Conservation (phyloP, 352 stramenopile species). For the Phytophthora aleatoria region DNA sequence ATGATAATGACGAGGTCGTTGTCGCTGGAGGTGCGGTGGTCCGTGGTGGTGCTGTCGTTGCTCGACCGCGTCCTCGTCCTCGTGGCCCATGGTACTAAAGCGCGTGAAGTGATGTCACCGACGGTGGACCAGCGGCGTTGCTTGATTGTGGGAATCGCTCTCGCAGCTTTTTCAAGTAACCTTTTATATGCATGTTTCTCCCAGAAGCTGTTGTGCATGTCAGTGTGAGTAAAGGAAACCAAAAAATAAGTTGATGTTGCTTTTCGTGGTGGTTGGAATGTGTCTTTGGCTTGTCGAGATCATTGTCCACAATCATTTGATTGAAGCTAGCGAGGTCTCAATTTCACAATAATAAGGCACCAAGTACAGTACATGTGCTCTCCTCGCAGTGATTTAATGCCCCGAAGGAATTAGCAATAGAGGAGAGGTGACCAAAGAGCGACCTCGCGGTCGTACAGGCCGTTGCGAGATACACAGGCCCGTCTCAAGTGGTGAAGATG, state of each 20-base stretch:
- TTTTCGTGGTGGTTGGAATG: too few relatives aligned
- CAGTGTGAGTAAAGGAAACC: slow-evolving; percentile 11
- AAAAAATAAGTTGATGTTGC: neutral
- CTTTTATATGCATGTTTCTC: neutral
- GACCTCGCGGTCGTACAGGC: too few relatives aligned
- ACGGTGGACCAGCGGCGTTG: neutral
- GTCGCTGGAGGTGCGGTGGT: slow-evolving; percentile 23
- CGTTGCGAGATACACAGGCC: too few relatives aligned
- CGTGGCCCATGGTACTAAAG: slow-evolving; percentile 13
- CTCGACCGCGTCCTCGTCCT: slow-evolving; percentile 15
- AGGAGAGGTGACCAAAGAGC: too few relatives aligned
- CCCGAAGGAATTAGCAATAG: too few relatives aligned
- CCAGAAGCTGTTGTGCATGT: neutral
- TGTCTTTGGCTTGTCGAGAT: too few relatives aligned
- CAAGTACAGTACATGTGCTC: too few relatives aligned
- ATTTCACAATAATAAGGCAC: too few relatives aligned
- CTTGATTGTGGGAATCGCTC: neutral
- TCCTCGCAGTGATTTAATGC: too few relatives aligned
- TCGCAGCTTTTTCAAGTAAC: neutral
- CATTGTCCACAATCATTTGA: too few relatives aligned
- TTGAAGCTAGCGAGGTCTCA: too few relatives aligned
- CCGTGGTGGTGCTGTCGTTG: slow-evolving; percentile 30
- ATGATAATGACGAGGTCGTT: slow-evolving; percentile 24
- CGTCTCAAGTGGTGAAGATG: too few relatives aligned
- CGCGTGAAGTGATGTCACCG: neutral